phyloP scores from a whole-genome alignment of 345 rosid species.

The Clarkia xantiana region DNA sequence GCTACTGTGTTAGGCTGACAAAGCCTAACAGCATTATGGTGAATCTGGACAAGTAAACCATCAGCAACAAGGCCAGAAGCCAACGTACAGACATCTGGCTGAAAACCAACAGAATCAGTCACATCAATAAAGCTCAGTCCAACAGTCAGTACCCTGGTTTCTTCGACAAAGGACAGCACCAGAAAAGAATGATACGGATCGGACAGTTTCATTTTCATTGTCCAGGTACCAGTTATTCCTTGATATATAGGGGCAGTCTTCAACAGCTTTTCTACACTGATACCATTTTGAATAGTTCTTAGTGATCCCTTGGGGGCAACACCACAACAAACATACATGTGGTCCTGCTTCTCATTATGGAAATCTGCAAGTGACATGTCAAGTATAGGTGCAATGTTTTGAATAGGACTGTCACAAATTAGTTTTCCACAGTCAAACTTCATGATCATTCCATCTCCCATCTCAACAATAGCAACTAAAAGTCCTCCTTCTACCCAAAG shows the following conservation, averaged over 20 bases:
- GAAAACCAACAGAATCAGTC: conserved; percentile 91
- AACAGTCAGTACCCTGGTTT: conserved; percentile 87
- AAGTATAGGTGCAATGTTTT: conserved; percentile 83
- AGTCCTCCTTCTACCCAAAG: conserved; percentile 84
- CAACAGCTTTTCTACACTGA: conserved; percentile 67
- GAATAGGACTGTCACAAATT: conserved; percentile 42
- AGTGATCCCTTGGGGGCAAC: conserved; percentile 93
- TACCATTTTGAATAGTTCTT: conserved; percentile 79
- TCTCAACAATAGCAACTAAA: conserved; percentile 68
- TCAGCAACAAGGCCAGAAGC: conserved; percentile 82
- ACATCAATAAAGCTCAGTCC: conserved; percentile 91
- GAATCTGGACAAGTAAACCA: conserved; percentile 79
- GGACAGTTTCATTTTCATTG: conserved; percentile 54
- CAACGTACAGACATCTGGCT: conserved; percentile 82
- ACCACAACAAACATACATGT: conserved; percentile 93
- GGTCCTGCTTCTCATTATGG: conserved; percentile 80
- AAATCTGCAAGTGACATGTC: conserved; percentile 79
- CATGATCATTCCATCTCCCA: conserved; percentile 87
- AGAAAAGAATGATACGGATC: conserved; percentile 87
- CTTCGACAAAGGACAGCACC: conserved; percentile 89
- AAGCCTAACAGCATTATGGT: conserved; percentile 69
- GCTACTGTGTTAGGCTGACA: conserved; percentile 81
- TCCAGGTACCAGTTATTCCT: conserved; percentile 92
- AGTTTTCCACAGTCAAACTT: conserved; percentile 61
- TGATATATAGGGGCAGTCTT: conserved; percentile 81